Evolutionary conservation across 176 grass and related monocot genomes (phyloP).

Genomic region (Carex parvula): DNA sequence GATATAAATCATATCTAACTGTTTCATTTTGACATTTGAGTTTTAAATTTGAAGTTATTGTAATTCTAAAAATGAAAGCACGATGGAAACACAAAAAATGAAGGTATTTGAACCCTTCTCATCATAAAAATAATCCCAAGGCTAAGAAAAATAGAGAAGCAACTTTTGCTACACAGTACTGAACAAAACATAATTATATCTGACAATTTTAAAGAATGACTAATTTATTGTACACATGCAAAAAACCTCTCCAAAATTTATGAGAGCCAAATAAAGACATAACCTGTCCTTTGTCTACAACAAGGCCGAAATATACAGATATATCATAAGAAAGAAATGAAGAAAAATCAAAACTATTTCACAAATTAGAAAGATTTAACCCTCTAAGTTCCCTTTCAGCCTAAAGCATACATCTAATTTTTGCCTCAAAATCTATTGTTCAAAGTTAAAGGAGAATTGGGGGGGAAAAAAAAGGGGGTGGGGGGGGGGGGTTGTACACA

Average conservation of each 20-base stretch:
- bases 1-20: too few species aligned
- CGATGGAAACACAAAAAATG: too few species aligned
- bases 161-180: neutral
- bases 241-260: neutral
- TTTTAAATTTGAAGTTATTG: too few species aligned
- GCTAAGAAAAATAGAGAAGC: neutral
- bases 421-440: conserved; percentile 3
- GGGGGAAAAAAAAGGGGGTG: neutral
- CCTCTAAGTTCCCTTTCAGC: neutral
- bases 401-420: conserved; percentile 4
- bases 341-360: conserved; percentile 21
- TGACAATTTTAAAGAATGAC: neutral
- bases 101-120: too few species aligned
- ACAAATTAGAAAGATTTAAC: neutral
- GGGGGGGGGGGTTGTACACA: neutral
- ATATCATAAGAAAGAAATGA: neutral
- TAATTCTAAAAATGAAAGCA: too few species aligned
- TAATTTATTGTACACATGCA: neutral
- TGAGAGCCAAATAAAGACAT: neutral
- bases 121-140: neutral
- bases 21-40: too few species aligned
- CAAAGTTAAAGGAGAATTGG: neutral
- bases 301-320: conserved; percentile 27
- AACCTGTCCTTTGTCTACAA: neutral
- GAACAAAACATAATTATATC: neutral